Conservation (phyloP, 2,329 filamentous ascomycete genomes). For the Pestalotiopsis sp. region DNA sequence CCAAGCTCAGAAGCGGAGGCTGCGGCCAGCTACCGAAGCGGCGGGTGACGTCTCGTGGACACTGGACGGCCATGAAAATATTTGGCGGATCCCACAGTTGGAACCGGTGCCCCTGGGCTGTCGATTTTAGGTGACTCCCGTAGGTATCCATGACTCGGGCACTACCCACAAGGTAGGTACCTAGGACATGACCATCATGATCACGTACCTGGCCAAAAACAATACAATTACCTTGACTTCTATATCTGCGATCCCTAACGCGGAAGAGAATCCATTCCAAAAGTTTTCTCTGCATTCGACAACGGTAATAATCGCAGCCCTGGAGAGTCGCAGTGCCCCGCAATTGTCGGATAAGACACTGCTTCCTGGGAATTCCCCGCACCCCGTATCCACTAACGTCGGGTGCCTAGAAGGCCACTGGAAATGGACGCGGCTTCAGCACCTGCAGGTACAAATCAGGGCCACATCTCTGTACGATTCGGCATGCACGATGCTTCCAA, state of each 20-base stretch:
- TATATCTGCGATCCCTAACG: neutral
- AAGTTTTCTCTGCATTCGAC: neutral
- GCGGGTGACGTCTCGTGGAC: neutral
- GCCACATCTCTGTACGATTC: neutral
- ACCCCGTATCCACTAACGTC: neutral
- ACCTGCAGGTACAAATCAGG: neutral
- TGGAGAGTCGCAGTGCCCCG: neutral
- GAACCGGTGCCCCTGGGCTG: neutral
- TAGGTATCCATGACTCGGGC: neutral
- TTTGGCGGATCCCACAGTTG: neutral
- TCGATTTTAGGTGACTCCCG: neutral
- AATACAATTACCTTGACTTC: neutral
- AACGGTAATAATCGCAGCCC: neutral
- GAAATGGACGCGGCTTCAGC: neutral
- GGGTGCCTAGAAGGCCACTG: no score
- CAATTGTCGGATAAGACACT: neutral
- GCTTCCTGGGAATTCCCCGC: neutral
- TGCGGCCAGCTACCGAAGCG: neutral
- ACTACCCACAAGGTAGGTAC: neutral
- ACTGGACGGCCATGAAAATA: neutral
- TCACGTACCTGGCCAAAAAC: neutral
- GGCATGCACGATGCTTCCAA: neutral
- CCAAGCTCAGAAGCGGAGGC: neutral
- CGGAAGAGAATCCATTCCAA: neutral
- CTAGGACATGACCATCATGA: neutral